Base-by-base conservation (phyloP, 2,329 filamentous ascomycete genomes). In the Coleophoma crateriformis region DNA sequence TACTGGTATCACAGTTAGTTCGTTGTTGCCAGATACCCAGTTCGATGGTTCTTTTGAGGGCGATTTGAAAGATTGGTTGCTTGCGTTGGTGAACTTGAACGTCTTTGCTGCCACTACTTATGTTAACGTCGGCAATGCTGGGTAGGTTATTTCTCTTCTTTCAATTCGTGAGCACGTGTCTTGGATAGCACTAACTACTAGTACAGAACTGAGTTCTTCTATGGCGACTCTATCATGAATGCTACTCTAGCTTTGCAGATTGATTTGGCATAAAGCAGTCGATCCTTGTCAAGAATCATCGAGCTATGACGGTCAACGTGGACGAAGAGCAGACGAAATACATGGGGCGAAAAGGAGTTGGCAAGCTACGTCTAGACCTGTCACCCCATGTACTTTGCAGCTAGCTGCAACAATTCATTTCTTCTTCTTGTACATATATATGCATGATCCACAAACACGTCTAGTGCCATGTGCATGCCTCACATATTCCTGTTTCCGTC, bases 51-150 rank as follows among this genome's bases (percentile, higher is more conserved):
- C 53, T 2, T 71, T 73, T 46, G 51, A 50, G 0, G 70, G 68
- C 2, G 68, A 71, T 45, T 66, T 68, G 39, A 71, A 70, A 59
- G 65, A 72, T 32, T 73, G 69, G 71, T 56, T 73, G 17, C 37
- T 62, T 17, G 67, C 65, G 12, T 50, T 73, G 43, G 65, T 66
- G 2, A 59, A 66, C 32, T 62, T 68, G 34, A 69, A 66, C 2
- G 57, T 68, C 17, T 71, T 71, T 50, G 57, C 54, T 3, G 58
- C 62, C 11, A 59, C 53, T 15, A 71, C 67, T 1, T 73, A 66
- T 50, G 67, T 72, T 34, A 72, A 73, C 47, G 68, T 73, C 7
- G 69, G 69, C 1, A 73, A 73, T 52, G 69, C 64, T 15, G 69
- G 70, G 57, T 60, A 49, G 40, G 50, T 56, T 43, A 39, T 32